A percentile compares a stretch with the other conserved stretches of the same genome.
Conservation (phyloP, 1,284 basidiomycete species). For the Irpex lacteus region DNA sequence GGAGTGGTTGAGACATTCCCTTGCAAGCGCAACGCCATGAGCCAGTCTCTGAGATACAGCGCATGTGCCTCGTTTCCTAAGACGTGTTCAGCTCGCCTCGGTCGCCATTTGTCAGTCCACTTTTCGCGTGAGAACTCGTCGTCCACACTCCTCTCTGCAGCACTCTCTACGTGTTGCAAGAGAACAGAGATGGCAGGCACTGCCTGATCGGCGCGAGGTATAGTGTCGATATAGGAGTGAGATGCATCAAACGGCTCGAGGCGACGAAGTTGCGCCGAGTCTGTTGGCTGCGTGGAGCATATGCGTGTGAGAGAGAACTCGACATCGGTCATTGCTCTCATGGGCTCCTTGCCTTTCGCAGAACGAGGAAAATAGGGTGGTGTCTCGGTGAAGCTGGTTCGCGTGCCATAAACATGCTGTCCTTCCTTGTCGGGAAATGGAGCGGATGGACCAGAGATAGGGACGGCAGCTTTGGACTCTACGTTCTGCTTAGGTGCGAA, state of each 20-base stretch:
- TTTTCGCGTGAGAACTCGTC: conserved; percentile 36
- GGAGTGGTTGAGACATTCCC: conserved; percentile 30
- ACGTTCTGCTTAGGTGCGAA: conserved; percentile 17
- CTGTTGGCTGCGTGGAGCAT: not conserved
- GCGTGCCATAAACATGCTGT: conserved; percentile 66
- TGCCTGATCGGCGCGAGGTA: conserved; percentile 14
- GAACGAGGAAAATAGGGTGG: conserved; percentile 17
- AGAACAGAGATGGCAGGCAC: conserved; percentile 58
- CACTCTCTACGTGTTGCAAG: conserved; percentile 22
- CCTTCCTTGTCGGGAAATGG: conserved; percentile 49
- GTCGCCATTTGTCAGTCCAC: conserved; percentile 82
- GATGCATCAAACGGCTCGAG: not conserved
- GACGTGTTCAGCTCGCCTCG: conserved; percentile 69
- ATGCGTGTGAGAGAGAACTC: not conserved
- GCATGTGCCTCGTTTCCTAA: conserved; percentile 81
- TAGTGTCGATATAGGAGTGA: conserved; percentile 17
- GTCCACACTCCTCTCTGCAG: not conserved
- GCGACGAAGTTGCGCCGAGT: not conserved
- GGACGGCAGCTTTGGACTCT: not conserved
- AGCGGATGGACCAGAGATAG: conserved; percentile 7
- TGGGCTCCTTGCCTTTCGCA: conserved; percentile 8
- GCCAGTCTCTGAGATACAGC: conserved; percentile 80
- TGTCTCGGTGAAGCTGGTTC: conserved; percentile 30
- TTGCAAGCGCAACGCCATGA: conserved; percentile 66
- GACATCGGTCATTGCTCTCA: not conserved